Evolutionary conservation across 2,329 filamentous ascomycete species (phyloP).

Genomic region (Cladosporium sp.): DNA sequence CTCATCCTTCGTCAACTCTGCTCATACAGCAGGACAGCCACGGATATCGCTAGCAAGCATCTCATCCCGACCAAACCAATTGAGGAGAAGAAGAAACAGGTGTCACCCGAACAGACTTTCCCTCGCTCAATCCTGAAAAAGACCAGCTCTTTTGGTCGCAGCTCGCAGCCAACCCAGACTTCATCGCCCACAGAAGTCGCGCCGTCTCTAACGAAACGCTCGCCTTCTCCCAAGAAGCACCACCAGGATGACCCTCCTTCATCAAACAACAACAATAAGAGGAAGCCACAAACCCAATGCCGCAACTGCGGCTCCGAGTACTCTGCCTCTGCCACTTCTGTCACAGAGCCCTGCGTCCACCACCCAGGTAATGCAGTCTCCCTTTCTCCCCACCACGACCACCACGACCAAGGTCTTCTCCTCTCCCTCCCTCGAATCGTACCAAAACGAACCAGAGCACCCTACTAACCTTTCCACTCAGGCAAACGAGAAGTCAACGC

Average conservation of each 20-base stretch:
- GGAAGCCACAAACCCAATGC: not conserved
- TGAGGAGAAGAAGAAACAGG: not conserved
- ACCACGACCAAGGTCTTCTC: too few species aligned
- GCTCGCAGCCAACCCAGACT: not conserved
- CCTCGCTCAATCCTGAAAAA: not conserved
- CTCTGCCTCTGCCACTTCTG: not conserved
- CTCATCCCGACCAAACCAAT: not conserved
- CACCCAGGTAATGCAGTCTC: not conserved
- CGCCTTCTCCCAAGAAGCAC: not conserved
- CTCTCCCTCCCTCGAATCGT: too few species aligned
- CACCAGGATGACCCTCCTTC: not conserved
- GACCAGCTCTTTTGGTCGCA: not conserved
- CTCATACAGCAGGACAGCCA: not conserved
- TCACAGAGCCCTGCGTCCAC: not conserved
- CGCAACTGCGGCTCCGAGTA: slow-evolving; percentile 5
- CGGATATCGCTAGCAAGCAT: not conserved
- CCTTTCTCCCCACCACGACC: too few species aligned
- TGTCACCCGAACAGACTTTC: not conserved
- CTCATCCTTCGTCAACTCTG: not conserved
- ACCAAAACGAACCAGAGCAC: too few species aligned
- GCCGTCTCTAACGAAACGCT: not conserved
- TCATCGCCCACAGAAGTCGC: not conserved
- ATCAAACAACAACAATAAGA: not conserved
- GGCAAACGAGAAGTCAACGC: slow-evolving; percentile 1
- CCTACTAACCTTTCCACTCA: not conserved